Evolutionary conservation across 1,139 yeast species (phyloP), one percentile per base, ranked within the genome.

Genomic region (Blastobotrys petasosporus): DNA sequence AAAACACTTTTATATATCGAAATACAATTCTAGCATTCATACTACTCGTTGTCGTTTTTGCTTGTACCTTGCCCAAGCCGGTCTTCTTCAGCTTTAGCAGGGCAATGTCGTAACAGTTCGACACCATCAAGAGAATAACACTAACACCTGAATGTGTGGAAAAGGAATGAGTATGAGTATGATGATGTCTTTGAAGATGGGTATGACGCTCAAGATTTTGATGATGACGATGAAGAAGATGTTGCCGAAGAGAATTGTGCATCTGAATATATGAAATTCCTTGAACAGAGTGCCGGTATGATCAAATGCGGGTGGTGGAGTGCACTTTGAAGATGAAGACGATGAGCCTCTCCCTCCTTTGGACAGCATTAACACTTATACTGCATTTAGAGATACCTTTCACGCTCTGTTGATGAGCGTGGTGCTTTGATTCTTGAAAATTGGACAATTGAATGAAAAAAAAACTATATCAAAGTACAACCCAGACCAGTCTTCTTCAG

Each of bases 291-390:
- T 11, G 49, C 51, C 2, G 3, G 20, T 25, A 54, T 57, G 20
- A 38, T 59, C 28, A n/a, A 47, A 44, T 29, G 39, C 37, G 35
- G 46, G 37, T 11, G 59, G 58, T 4, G 61, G 56, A 20, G 44
- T 51, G 33, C 65, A 61, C 8, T 49, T 44, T 31, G 65, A 61
- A 37, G 69, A 61, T 6, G 73, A 71, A 32, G 75, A 69, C 15
- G 79, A 78, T 41, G 96, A 92, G 64, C 90, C 95, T 2, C 73
- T 86, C 42, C 82, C 88, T 2, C 82, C 95, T 1, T 69, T 92
- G 49, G 97, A 92, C 57, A 67, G 69, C 37, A 67, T 90, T 37
- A 81, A 90, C 57, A 77, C 87, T 7, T 81, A 79, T 57, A 63
- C 66, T 4, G 69, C 73, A 4, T 73, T 80, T 59, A 71, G 76